A percentile compares a stretch with the other conserved stretches of the same genome.
Evolutionary conservation across 768 basidiomycete species (phyloP).

Genomic region (Psilocybe subaeruginosa): DNA sequence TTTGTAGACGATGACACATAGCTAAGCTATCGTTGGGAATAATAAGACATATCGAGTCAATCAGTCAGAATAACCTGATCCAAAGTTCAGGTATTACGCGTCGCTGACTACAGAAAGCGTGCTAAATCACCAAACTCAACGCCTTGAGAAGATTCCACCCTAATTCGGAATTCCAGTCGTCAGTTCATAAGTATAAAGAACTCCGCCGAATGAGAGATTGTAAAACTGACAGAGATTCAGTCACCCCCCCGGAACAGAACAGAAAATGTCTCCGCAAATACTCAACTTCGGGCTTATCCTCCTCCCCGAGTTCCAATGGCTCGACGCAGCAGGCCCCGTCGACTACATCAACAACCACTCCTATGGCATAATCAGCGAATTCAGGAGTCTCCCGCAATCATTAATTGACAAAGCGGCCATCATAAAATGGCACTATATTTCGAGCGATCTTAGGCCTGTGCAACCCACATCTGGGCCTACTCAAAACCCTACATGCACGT

Average conservation of each 20-base stretch:
- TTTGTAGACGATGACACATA: too few relatives aligned
- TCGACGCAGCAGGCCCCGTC: slow-evolving; percentile 25
- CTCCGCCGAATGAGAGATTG: too few relatives aligned
- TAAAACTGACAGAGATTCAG: too few relatives aligned
- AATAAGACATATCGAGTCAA: too few relatives aligned
- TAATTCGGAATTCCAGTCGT: too few relatives aligned
- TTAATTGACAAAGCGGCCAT: slow-evolving; percentile 21
- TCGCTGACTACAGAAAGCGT: too few relatives aligned
- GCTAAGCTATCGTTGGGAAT: too few relatives aligned
- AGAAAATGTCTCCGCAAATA: not conserved
- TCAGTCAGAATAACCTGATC: too few relatives aligned
- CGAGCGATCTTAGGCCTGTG: slow-evolving; percentile 19
- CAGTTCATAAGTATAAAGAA: too few relatives aligned
- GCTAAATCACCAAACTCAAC: too few relatives aligned
- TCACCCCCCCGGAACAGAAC: not conserved
- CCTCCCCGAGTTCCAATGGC: slow-evolving; percentile 22
- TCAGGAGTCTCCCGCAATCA: not conserved
- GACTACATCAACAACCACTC: slow-evolving; percentile 27
- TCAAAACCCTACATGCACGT: slow-evolving; percentile 25
- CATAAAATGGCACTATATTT: slow-evolving; percentile 30
- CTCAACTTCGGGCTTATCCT: slow-evolving; percentile 21
- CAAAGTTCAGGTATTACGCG: too few relatives aligned
- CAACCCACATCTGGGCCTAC: slow-evolving; percentile 21
- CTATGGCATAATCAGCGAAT: not conserved
- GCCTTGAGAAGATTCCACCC: too few relatives aligned